A percentile compares a stretch with the other conserved stretches of the same genome.
These are phyloP conservation scores for Penicillium paxilli DNA, from an alignment of 495 filamentous ascomycete species.

Conservation along the genomic window DNA sequence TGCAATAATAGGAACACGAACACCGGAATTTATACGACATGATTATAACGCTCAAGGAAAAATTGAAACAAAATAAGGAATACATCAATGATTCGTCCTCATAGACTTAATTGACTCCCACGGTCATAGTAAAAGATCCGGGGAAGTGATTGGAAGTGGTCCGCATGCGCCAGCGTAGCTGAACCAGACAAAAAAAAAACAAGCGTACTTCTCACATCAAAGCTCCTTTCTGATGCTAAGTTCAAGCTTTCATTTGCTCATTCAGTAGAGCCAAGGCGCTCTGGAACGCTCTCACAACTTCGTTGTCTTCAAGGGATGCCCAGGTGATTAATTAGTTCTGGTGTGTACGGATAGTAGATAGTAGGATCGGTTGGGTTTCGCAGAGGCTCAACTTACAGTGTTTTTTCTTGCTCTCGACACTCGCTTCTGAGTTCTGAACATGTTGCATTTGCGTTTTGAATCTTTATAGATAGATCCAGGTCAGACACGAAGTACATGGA, in stretches of 20 bases:
- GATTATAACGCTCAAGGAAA: not conserved
- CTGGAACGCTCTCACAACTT: slow-evolving; percentile 80
- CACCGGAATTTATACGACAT: not conserved
- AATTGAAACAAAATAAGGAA: not conserved
- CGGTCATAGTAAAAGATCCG: not conserved
- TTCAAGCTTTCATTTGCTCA: slow-evolving; percentile 28
- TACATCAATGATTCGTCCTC: not conserved
- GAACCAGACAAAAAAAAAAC: not conserved
- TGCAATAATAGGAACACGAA: not conserved
- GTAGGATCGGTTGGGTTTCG: too few relatives aligned
- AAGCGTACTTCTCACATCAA: too few relatives aligned
- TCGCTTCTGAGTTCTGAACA: slow-evolving; percentile 68
- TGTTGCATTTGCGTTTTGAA: slow-evolving; percentile 74
- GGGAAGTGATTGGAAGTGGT: not conserved
- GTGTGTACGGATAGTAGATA: too few relatives aligned
- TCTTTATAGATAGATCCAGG: too few relatives aligned
- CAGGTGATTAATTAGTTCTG: too few relatives aligned
- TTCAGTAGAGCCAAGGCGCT: slow-evolving; percentile 70
- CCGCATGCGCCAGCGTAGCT: not conserved
- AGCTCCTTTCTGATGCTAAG: too few relatives aligned
- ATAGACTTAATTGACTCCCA: not conserved
- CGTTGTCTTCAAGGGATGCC: slow-evolving; percentile 64
- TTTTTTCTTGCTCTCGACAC: slow-evolving; percentile 66
- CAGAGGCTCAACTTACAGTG: slow-evolving; percentile 65
- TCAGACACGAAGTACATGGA: too few relatives aligned